phyloP scores from a whole-genome alignment of 495 filamentous ascomycete species.

The Xylaria telfairii region DNA sequence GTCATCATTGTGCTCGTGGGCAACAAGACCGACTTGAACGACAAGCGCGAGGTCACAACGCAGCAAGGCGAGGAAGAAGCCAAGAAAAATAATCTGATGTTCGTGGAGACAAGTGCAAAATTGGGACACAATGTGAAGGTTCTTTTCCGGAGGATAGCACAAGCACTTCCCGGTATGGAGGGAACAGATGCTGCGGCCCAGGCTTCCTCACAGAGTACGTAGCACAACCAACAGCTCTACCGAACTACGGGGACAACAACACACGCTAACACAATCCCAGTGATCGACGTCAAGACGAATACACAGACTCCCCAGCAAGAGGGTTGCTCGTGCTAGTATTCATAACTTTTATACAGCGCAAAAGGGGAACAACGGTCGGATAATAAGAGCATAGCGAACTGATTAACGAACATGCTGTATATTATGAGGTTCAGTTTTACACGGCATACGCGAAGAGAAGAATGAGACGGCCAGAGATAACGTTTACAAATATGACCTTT shows the following conservation, averaged over 20 bases:
- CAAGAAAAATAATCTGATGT: conserved; percentile 96
- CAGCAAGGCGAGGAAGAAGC: conserved; percentile 97
- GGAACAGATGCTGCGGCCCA: conserved; percentile 70
- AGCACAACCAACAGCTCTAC: neutral
- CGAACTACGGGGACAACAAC: conserved; percentile 6
- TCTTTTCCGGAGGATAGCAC: conserved; percentile 94
- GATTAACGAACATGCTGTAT: conserved; percentile 38
- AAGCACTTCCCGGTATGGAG: conserved; percentile 97
- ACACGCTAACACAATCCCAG: conserved; percentile 50
- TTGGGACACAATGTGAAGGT: conserved; percentile 97
- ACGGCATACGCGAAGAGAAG: conserved; percentile 27
- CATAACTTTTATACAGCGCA: conserved; percentile 15
- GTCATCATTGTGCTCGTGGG: conserved; percentile 98
- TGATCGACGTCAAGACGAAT: conserved; percentile 96
- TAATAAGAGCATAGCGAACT: conserved; percentile 25
- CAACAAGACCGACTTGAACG: conserved; percentile 98
- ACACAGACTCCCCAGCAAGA: conserved; percentile 74
- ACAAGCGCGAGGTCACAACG: conserved; percentile 95
- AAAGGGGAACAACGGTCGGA: neutral
- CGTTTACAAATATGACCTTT: conserved; percentile 33
- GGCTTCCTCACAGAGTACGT: conserved; percentile 70
- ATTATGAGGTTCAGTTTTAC: conserved; percentile 27
- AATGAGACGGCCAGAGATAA: conserved; percentile 22
- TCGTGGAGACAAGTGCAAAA: conserved; percentile 98
- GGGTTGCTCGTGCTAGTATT: conserved; percentile 75